Conservation (phyloP, 495 filamentous ascomycete genomes). For the Trichocladium uniseriatum region DNA sequence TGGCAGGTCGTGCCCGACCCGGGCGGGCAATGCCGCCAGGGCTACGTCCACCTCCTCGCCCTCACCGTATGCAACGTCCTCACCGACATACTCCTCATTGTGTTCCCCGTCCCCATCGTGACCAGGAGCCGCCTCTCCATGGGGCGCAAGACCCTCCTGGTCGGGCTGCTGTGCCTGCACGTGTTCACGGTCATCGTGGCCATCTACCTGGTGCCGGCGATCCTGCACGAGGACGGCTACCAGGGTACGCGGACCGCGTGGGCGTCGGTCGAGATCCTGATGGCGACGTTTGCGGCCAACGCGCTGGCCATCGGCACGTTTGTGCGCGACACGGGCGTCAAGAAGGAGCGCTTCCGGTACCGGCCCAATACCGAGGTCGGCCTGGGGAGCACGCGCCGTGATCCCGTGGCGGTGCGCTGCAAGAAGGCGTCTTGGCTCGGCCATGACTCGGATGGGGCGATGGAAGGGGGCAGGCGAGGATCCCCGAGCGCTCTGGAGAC, state of each 20-base stretch:
- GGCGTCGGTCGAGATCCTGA: slow-evolving; percentile 66
- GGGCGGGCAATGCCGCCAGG: slow-evolving; percentile 69
- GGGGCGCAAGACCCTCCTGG: slow-evolving; percentile 53
- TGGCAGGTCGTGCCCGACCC: slow-evolving; percentile 89
- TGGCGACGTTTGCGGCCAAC: slow-evolving; percentile 66
- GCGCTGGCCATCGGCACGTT: slow-evolving; percentile 71
- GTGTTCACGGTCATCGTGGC: slow-evolving; percentile 62
- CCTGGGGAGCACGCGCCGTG: no score
- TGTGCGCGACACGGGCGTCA: slow-evolving; percentile 64
- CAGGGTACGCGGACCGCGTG: slow-evolving; percentile 68
- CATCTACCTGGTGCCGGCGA: slow-evolving; percentile 61
- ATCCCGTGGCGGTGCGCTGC: no score
- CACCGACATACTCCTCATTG: slow-evolving; percentile 77
- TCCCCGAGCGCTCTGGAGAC: no score
- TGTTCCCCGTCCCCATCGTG: slow-evolving; percentile 83
- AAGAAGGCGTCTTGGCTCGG: no score
- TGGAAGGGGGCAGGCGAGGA: not conserved
- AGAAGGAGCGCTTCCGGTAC: slow-evolving; percentile 60
- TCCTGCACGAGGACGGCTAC: slow-evolving; percentile 50
- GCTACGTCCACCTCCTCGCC: slow-evolving; percentile 70
- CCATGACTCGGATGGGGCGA: slow-evolving; percentile 7
- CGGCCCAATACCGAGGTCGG: slow-evolving; percentile 25
- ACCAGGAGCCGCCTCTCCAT: slow-evolving; percentile 55
- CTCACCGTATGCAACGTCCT: slow-evolving; percentile 72
- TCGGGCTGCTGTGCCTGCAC: slow-evolving; percentile 67